Base-by-base conservation (phyloP, 2,329 filamentous ascomycete genomes). In the Trichoderma gracile region DNA sequence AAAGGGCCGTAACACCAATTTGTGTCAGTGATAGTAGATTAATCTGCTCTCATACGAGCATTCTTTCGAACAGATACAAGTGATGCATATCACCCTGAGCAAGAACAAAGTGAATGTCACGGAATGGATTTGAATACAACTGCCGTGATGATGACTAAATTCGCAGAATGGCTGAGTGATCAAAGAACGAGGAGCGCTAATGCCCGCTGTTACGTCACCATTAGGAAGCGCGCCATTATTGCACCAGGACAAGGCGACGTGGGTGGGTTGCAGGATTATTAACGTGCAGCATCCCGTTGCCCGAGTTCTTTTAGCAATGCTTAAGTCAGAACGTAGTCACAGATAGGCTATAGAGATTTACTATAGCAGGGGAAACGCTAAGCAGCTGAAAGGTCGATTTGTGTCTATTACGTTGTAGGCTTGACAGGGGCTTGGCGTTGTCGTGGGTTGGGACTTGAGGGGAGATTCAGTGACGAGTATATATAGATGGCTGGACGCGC, bases 381-480 rank as follows among this genome's bases (percentile, higher is more conserved):
- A 45, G 14, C 19, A 49, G 38, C 38, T 60, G 57, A 33, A 42
- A 23, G 33, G 71, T 78, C 42, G 12, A 38, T 38, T 17, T 3
- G 9, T 50, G 25, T 27, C 47, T 33, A 12, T n/a, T 25, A 14
- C 33, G 33, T 38, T 19, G 55, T 38, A 19, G 58, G 49, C 47
- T 40, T 54, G 46, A n/a, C 45, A 17, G 47, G 30, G 50, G 9
- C 23, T 53, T 17, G 58, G 21, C 78, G 69, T 23, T 49, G 30
- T 40, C 84, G 80, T 2, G 92, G 92, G n/a, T 38, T 2, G 12
- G 33, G 33, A 42, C 30, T 5, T 38, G 6, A 43, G 30, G n/a
- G 30, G 52, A 25, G 52, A 25, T 2, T n/a, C n/a, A 21, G 52
- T 1, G 10, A 27, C 27, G 25, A 21, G 42, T 21, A 49, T 63